A percentile compares a stretch with the other conserved stretches of the same genome.
These are phyloP conservation scores for Candolleomyces aberdarensis DNA, from an alignment of 768 basidiomycete genomes.

Conservation along the genomic window DNA sequence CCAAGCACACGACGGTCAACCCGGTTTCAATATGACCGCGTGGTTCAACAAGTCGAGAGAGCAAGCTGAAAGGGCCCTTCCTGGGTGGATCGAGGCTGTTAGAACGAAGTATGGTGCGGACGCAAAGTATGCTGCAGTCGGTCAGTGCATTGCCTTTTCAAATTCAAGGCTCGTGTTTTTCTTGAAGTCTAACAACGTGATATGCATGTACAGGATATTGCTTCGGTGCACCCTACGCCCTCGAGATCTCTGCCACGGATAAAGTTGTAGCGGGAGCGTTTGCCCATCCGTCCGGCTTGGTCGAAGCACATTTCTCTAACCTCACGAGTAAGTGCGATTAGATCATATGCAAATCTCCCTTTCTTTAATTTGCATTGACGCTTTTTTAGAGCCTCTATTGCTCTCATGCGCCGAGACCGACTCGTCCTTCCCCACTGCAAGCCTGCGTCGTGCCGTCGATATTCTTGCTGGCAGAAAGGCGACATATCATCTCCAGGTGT, in stretches of 20 bases:
- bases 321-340: slow-evolving; percentile 52
- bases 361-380: slow-evolving; percentile 31
- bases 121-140: slow-evolving; percentile 43
- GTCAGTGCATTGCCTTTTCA: neutral
- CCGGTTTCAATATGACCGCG: slow-evolving; percentile 31
- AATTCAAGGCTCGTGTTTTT: neutral
- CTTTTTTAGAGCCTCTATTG: slow-evolving; percentile 28
- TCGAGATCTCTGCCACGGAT: slow-evolving; percentile 44
- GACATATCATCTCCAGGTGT: slow-evolving; percentile 55
- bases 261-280: slow-evolving; percentile 54
- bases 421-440: slow-evolving; percentile 45
- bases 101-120: slow-evolving; percentile 46
- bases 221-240: slow-evolving; percentile 52
- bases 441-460: slow-evolving; percentile 54
- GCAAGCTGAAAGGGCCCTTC: slow-evolving; percentile 36
- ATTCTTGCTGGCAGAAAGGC: slow-evolving; percentile 49
- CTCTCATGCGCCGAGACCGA: slow-evolving; percentile 43
- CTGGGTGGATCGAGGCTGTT: slow-evolving; percentile 52
- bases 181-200: no score
- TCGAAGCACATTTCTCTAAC: slow-evolving; percentile 44
- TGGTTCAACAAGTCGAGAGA: slow-evolving; percentile 41
- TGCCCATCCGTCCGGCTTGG: slow-evolving; percentile 52
- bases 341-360: slow-evolving; percentile 44
- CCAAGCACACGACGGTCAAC: slow-evolving; percentile 30
- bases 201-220: slow-evolving; percentile 39